Evolutionary conservation across 306 rosid species (phyloP), one percentile per base, ranked within the genome.

Genomic region (Morella rubra): DNA sequence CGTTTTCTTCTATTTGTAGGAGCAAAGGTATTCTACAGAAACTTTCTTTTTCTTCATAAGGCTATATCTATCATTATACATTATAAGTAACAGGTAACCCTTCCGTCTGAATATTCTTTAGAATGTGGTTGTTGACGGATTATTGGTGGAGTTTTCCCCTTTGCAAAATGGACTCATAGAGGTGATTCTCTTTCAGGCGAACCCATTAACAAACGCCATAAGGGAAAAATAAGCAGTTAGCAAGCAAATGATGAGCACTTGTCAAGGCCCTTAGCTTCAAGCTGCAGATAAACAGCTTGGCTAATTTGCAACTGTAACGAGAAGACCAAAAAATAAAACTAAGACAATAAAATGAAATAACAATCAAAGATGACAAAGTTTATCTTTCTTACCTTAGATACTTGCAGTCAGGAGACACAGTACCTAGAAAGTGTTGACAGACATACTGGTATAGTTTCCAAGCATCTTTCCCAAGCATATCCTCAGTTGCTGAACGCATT

Each of bases 341-440:
- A 81, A 80, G 72, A 68, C 56, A 60, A 51, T 40, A 19, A 58
- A 59, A 77, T 73, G 22, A 60, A 47, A 74, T 37, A 27, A 71
- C n/a, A 73, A 72, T 73, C 58, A 19, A 50, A 50, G 16, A 72
- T 7, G 22, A n/a, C 32, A 76, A 82, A 80, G 46, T 6, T 46
- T 53, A 72, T 46, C 13, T 8, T 65, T 75, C 32, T 84, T 83
- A 94, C 97, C 95, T 94, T 80, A 77, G 5, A 85, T 90, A 94
- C 83, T 94, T 89, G 95, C 97, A 91, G 83, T 94, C 98, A 0
- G 96, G 90, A 82, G 96, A 94, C 44, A 94, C 91, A 41, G 96
- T 82, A 64, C 98, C 98, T 66, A 94, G 81, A 85, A 94, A 94
- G 82, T 92, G 93, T 73, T 90, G 92, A 81, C 98, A 94, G 76